Base-by-base conservation (phyloP, 2,329 filamentous ascomycete genomes). In the Fusarium sp. region DNA sequence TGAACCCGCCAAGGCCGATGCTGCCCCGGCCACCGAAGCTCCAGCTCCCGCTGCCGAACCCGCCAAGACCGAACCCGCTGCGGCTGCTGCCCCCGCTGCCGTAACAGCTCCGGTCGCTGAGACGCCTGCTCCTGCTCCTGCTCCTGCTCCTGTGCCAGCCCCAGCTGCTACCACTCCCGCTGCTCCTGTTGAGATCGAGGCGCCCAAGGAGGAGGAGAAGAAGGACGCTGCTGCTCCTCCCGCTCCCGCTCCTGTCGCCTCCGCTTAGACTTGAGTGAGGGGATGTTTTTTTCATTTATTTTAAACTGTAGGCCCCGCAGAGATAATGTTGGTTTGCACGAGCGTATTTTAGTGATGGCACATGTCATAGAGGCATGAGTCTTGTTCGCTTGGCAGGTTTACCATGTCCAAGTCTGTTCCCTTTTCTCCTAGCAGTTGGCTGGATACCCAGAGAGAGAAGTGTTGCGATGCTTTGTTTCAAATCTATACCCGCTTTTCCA, bases 401-500 rank as follows among this genome's bases (percentile, higher is more conserved):
- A 10, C 25, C 44, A 37, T 62, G 44, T 9, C 38, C 29, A 31
- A 33, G 37, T 23, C 14, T 56, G 38, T 64, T 54, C 37, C 55
- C 61, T 70, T 70, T 64, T 67, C 37, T 66, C 63, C 63, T 69
- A 57, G 62, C 65, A 60, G 55, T 68, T 65, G 53, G 70, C 70
- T 72, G 72, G 70, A 74, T 74, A 74, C 72, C 69, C 55, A 58
- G 57, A 61, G 63, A 67, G 62, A 70, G 61, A 67, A 67, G 55
- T 50, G 59, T 51, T 55, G 66, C 59, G 61, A 68, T 68, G 67
- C 69, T 57, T 62, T 61, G 57, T 64, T 62, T 67, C 39, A 61
- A 70, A 70, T 67, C 66, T 73, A 73, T 73, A 73, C 70, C 72
- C 71, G 67, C 61, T 60, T 53, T 57, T 65, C 65, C 61, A 57